Evolutionary conservation across 176 grass and related monocot genomes (phyloP).

Genomic region (Cymbopogon citratus): DNA sequence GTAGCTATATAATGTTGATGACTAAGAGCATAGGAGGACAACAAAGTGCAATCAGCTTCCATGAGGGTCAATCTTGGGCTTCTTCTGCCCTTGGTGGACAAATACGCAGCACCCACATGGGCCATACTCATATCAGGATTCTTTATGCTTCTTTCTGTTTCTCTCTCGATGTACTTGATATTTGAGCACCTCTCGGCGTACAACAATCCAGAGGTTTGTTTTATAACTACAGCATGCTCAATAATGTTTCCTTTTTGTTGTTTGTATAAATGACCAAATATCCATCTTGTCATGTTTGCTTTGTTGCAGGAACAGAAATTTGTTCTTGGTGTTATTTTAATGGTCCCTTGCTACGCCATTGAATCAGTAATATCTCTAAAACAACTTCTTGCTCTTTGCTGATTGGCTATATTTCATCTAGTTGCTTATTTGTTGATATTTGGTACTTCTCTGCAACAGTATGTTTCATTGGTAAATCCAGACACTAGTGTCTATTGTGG

Average conservation of each 20-base stretch:
- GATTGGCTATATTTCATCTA: not conserved
- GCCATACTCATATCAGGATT: conserved; percentile 52
- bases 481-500: conserved; percentile 70
- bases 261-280: not conserved
- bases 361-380: conserved; percentile 57
- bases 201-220: conserved; percentile 78
- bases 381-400: not conserved
- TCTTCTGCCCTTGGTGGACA: conserved; percentile 18
- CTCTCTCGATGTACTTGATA: conserved; percentile 57
- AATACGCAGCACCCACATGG: conserved; percentile 53
- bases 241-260: not conserved
- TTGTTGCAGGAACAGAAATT: conserved; percentile 77
- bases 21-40: conserved; percentile 6
- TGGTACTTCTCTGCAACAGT: conserved; percentile 37
- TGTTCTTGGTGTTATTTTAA: conserved; percentile 82
- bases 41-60: conserved; percentile 3
- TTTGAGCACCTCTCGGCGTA: conserved; percentile 73
- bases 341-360: conserved; percentile 82
- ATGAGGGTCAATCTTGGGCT: conserved; percentile 47
- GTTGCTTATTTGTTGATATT: not conserved
- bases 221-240: not conserved
- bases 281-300: conserved; percentile 6
- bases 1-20: conserved; percentile 36
- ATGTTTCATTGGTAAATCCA: conserved; percentile 72
- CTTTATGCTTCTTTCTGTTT: conserved; percentile 54